Evolutionary conservation across 257 asterid genomes (phyloP).

Genomic region (Nicotiana paniculata): DNA sequence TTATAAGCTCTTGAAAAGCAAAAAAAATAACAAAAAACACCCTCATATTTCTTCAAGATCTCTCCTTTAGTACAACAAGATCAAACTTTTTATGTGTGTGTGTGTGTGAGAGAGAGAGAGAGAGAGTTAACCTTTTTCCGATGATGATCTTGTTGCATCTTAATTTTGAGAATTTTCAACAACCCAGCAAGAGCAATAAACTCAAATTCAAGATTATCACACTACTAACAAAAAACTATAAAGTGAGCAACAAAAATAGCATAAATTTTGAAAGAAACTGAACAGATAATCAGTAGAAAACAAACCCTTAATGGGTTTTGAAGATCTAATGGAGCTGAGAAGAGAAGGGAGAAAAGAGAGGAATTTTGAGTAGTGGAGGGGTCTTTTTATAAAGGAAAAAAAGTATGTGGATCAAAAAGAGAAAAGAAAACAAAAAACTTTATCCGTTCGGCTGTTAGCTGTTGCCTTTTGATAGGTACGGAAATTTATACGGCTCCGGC

Average conservation of each 20-base stretch:
- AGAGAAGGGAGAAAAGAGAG: background rate
- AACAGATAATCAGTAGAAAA: background rate
- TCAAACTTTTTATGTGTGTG: too few species aligned
- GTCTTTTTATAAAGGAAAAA: background rate
- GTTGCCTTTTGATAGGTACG: background rate
- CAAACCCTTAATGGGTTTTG: background rate
- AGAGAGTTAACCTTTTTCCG: constrained; percentile 45
- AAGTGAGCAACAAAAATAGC: background rate
- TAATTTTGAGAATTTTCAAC: background rate
- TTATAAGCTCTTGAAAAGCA: background rate
- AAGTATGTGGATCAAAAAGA: background rate
- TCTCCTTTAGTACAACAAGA: background rate
- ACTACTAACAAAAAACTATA: background rate
- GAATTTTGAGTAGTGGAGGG: background rate
- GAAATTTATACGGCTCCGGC: background rate
- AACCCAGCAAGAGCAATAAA: background rate
- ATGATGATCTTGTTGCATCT: constrained; percentile 72
- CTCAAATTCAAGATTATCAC: background rate
- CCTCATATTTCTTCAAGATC: background rate
- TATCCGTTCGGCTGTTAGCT: background rate
- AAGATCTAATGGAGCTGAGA: background rate
- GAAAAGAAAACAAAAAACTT: background rate
- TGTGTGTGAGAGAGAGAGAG: background rate
- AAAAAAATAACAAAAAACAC: background rate
- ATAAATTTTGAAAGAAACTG: background rate